Conservation (phyloP, 2,329 filamentous ascomycete species). For the Elsinoe ampelina region DNA sequence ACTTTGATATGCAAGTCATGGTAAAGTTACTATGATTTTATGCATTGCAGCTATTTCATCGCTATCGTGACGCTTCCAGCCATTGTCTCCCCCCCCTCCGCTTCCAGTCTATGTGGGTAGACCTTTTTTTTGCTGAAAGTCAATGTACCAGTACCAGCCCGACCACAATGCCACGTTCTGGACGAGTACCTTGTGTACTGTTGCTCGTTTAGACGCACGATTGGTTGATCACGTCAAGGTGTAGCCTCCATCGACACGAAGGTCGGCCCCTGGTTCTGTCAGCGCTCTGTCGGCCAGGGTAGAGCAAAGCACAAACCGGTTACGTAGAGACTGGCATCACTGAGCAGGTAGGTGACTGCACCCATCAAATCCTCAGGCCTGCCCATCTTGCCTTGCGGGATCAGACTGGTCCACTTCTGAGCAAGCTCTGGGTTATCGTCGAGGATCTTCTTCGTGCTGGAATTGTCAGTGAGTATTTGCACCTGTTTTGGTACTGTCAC, state of each 20-base stretch:
- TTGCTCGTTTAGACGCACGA: neutral
- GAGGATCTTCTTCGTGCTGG: slow-evolving; percentile 83
- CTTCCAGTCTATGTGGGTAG: slow-evolving; percentile 5
- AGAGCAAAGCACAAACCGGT: slow-evolving; percentile 31
- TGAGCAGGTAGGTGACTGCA: slow-evolving; percentile 76
- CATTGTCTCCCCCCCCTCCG: neutral
- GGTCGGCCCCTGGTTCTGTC: slow-evolving; percentile 25
- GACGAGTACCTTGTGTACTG: neutral
- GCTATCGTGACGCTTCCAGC: neutral
- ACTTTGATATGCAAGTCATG: neutral
- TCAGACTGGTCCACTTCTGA: slow-evolving; percentile 82
- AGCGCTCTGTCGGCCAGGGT: neutral
- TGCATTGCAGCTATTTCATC: neutral
- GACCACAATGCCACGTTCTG: neutral
- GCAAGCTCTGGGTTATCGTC: slow-evolving; percentile 87
- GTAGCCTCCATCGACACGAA: slow-evolving; percentile 36
- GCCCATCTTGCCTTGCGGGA: slow-evolving; percentile 90
- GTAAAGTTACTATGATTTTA: no score
- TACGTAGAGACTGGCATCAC: slow-evolving; percentile 67
- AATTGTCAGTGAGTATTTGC: slow-evolving; percentile 14
- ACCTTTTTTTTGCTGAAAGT: neutral
- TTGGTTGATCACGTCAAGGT: slow-evolving; percentile 27
- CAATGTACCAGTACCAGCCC: neutral
- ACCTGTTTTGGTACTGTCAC: slow-evolving; percentile 15
- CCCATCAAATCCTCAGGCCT: slow-evolving; percentile 85